Evolutionary conservation across 1,139 yeast genomes (phyloP), one percentile per base, ranked within the genome.

Genomic region (Candida smagusa): DNA sequence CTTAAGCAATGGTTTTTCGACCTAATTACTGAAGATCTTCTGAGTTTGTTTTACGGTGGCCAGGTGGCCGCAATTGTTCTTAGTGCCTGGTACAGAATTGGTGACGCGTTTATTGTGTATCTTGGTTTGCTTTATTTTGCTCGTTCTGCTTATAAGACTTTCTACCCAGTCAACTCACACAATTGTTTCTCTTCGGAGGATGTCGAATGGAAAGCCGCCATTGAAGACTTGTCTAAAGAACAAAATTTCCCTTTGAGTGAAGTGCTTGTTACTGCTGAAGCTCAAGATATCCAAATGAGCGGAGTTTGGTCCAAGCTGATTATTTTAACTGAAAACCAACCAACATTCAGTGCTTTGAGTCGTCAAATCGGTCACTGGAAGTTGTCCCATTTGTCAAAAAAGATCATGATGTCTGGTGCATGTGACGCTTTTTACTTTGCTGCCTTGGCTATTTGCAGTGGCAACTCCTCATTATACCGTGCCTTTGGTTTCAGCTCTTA

Each of bases 301-400:
- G 73, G 92, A 52, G 98, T 98, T 31, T 90, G 97, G 94, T 82
- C 89, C 41, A 92, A 92, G 64, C 92, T 89, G 61, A 92, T 92
- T 64, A 97, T 92, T 35, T 74, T 92, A 38, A 92, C 73, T 58
- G 98, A 92, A 53, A 92, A 97, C 7, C 75, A 92, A 63, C 82
- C 92, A 62, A 86, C 90, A 24, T 88, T 90, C 38, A 97, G 97
- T 31, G 96, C 92, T 1, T 72, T 92, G 52, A 97, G 96, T 16
- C 98, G 92, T 58, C 98, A 92, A 66, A 84, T 92, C 49, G 98
- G 98, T 34, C 98, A 92, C 61, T 92, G 98, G 98, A 84, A 85
- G 50, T 73, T 84, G 58, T 81, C 84, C 43, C 98, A 92, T 61
- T 82, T 90, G 44, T 68, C 89, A 11, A 81, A 81, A 57, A 75